Percentiles rank a stretch among this genome's conserved stretches.
Evolutionary conservation across 495 filamentous ascomycete genomes (phyloP).

Genomic region (Tuber borchii): DNA sequence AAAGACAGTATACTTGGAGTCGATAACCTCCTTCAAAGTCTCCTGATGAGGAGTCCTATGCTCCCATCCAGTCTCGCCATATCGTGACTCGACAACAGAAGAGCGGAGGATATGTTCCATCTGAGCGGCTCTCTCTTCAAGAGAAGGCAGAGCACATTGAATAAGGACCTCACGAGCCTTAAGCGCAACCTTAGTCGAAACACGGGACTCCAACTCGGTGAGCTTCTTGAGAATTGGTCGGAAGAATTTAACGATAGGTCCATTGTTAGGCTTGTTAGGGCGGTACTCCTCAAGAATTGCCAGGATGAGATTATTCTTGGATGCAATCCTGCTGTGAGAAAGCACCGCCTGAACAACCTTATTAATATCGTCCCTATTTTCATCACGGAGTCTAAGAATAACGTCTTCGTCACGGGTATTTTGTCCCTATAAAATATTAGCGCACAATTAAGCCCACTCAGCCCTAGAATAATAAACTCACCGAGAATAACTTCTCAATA

Average conservation of each 20-base stretch:
- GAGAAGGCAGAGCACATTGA: conserved; percentile 88
- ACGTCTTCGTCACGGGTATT: conserved; percentile 88
- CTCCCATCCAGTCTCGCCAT: conserved; percentile 95
- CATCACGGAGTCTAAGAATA: conserved; percentile 85
- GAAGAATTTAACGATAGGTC: conserved; percentile 83
- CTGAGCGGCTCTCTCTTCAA: conserved; percentile 88
- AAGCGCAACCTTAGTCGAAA: conserved; percentile 88
- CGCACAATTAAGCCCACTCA: background rate
- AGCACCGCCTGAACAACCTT: conserved; percentile 81
- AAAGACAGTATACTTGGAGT: conserved; percentile 96
- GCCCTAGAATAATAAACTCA: conserved; percentile 11
- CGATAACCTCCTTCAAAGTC: conserved; percentile 90
- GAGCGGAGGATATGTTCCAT: conserved; percentile 99
- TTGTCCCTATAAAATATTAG: conserved; percentile 49
- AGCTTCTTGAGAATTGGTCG: conserved; percentile 74
- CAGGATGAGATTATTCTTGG: conserved; percentile 90
- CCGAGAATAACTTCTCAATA: conserved; percentile 77
- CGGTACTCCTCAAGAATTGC: conserved; percentile 91
- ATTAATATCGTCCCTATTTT: conserved; percentile 84
- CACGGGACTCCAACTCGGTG: conserved; percentile 81
- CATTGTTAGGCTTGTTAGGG: conserved; percentile 83
- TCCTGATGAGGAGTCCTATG: conserved; percentile 84
- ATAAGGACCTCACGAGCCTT: conserved; percentile 96
- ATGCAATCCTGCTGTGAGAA: conserved; percentile 82
- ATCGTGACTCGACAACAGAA: conserved; percentile 91